Conservation (phyloP, 257 asterid species). For the Solanum appendiculatum region DNA sequence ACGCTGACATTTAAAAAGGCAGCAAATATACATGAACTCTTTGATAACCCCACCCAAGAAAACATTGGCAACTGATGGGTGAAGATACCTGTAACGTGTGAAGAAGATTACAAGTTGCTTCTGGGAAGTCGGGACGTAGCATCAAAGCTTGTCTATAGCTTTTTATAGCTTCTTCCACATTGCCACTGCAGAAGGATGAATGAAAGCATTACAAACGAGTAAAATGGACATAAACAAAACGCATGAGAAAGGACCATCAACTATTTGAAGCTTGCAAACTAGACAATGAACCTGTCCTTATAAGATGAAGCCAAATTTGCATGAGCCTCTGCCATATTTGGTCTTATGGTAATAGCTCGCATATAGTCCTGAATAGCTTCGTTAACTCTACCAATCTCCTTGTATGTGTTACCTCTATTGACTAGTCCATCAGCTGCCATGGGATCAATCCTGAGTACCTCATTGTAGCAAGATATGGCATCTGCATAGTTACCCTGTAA, state of each 20-base stretch:
- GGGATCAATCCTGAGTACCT: constrained; percentile 94
- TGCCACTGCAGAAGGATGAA: constrained; percentile 43
- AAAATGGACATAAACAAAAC: constrained; percentile 1
- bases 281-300: constrained; percentile 64
- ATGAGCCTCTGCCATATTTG: constrained; percentile 99
- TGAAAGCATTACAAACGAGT: background rate
- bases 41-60: background rate
- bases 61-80: background rate
- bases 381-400: constrained; percentile 90
- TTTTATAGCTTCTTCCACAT: constrained; percentile 83
- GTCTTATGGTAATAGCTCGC: constrained; percentile 76
- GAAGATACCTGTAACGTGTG: constrained; percentile 80
- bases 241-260: background rate
- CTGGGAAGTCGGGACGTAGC: constrained; percentile 93
- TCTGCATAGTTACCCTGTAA: constrained; percentile 91
- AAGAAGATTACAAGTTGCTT: constrained; percentile 97
- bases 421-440: constrained; percentile 96
- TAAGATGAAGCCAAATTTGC: constrained; percentile 98
- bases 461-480: constrained; percentile 96
- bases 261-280: background rate
- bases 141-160: constrained; percentile 85
- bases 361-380: constrained; percentile 90
- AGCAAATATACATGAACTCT: background rate
- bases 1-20: background rate
- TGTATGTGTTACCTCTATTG: constrained; percentile 91